Evolutionary conservation across 768 basidiomycete genomes (phyloP), one percentile per base, ranked within the genome.

Genomic region (Boletellus ananiceps): DNA sequence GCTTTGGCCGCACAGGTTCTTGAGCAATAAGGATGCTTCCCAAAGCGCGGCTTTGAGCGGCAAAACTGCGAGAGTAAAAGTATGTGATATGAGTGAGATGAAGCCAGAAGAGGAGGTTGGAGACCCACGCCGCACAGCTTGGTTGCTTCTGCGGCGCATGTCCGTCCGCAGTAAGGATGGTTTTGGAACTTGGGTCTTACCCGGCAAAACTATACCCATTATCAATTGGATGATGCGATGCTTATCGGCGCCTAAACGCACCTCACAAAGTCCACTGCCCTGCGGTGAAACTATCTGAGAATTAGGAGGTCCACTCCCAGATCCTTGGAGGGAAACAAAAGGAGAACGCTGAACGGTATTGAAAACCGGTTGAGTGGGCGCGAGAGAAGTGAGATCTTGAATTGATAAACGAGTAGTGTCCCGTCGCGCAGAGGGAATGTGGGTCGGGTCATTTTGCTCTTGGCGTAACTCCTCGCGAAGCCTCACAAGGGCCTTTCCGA

Each of bases 401-500:
- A 67, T 40, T 16, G 67, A 67, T 16, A 67, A 57, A 35, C 66
- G 67, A 45, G 57, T 61, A 6, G 57, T 40, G 27, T 67, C 67
- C 27, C 57, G 54, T 42, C 61, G 57, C 18, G 57, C 67, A 9
- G 45, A 55, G 21, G 65, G 66, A n/a, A 67, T 55, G 11, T 57
- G 57, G 7, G 54, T 52, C 3, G 66, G 67, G 14, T 63, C 40
- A 19, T 55, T 36, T 33, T 51, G 63, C 50, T 63, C 67, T 18
- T 56, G 56, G 60, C 78, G 80, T 46, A 86, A 67, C 61, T 74
- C 77, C 40, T 70, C 66, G 52, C 86, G 73, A 55, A 88, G 68
- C 54, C 83, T 77, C 55, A 80, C 77, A 11, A 88, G 74, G 11
- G 82, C 80, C 61, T 82, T 85, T 36, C 86, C 87, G 29, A 88